Evolutionary conservation across 2,329 filamentous ascomycete genomes (phyloP), one percentile per base, ranked within the genome.

Genomic region (Clonostachys rosea): DNA sequence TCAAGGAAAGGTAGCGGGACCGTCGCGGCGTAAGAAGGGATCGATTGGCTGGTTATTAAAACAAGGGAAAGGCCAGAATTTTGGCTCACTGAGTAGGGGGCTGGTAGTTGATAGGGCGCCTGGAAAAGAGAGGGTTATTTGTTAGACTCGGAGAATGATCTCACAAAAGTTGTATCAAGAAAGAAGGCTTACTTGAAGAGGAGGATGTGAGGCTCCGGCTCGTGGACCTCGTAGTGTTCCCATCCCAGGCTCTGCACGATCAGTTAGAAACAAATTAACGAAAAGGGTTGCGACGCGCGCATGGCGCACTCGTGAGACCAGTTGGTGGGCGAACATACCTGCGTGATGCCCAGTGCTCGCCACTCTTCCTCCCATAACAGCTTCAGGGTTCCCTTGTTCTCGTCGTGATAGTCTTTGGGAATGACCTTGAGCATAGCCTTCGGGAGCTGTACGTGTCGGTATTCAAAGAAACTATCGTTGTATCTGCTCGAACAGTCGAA

Each of bases 141-240:
- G 36, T 18, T 34, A 44, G 16, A 51, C 4, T 34, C 14, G 17
- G 16, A 34, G 12, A 49, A n/a, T 39, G 3, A 18, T n/a, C 12
- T 18, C 36, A 5, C 36, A n/a, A 39, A 39, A 39, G 36, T n/a
- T 39, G 36, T 4, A 39, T 39, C 36, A 39, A 47, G 34, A 30
- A 37, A 42, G 20, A 14, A 13, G 37, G 76, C 88, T 68, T 74
- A 96, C 92, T 99, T 99, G 81, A 99, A 99, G 34, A 99, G 81
- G 47, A 99, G 80, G 61, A 99, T 99, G 68, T 99, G 94, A 54
- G 94, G 94, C 73, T 99, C 94, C 40, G 94, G 94, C 69, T 97
- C 94, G 68, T 99, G 94, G 47, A 99, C 94, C 69, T 99, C 94
- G 66, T 99, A 99, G 69, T 99, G 94, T 67, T 97, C 92, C 94